phyloP scores from a whole-genome alignment of 2,329 filamentous ascomycete genomes.

The Ophiostoma ulmi region DNA sequence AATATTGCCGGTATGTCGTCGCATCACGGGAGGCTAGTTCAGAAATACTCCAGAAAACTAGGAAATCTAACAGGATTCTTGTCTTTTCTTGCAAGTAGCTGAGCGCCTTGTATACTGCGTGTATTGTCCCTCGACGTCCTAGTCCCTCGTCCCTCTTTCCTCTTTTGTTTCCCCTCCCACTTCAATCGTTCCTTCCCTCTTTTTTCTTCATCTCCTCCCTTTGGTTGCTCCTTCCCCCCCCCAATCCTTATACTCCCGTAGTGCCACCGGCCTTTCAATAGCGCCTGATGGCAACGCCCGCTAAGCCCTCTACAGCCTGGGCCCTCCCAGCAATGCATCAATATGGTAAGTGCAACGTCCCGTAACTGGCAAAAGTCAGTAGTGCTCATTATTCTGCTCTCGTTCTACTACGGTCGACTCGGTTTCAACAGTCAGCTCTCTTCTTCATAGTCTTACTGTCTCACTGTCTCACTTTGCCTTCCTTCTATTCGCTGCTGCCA shows the following conservation, averaged over 20 bases:
- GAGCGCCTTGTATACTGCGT: no score
- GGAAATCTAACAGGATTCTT: background rate
- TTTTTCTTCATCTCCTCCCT: background rate
- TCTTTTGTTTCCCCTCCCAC: background rate
- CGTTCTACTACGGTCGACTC: background rate
- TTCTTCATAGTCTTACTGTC: background rate
- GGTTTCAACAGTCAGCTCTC: background rate
- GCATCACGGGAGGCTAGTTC: background rate
- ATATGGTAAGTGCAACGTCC: slow-evolving; percentile 11
- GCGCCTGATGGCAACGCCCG: slow-evolving; percentile 25
- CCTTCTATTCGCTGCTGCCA: slow-evolving; percentile 4
- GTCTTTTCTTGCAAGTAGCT: background rate
- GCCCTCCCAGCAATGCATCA: background rate
- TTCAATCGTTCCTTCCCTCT: background rate
- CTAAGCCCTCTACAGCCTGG: slow-evolving; percentile 26
- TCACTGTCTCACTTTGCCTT: slow-evolving; percentile 1
- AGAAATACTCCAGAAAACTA: background rate
- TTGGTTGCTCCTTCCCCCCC: background rate
- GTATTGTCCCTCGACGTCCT: no score
- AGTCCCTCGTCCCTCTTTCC: background rate
- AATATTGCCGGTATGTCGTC: background rate
- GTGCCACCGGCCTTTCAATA: slow-evolving; percentile 24
- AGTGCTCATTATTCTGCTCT: background rate
- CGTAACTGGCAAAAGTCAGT: background rate
- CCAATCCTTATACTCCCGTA: background rate